Percentiles rank a stretch among this genome's conserved stretches.
Conservation (phyloP, 2,329 filamentous ascomycete species). For the Talaromyces sp. region DNA sequence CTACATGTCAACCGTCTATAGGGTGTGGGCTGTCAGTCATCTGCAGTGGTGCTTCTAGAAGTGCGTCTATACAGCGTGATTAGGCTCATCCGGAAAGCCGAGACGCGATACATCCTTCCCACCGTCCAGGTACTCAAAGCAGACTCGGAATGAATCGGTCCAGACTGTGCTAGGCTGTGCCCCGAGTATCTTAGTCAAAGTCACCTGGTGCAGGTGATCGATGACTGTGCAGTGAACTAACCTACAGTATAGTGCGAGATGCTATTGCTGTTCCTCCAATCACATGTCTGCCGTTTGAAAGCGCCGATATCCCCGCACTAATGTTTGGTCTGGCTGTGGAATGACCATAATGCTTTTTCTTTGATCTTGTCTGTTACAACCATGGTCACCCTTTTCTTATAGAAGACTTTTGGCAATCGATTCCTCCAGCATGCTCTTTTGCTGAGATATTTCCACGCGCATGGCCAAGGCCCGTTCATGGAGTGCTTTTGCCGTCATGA, state of each 20-base stretch:
- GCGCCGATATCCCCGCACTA: constrained; percentile 9
- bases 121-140: not conserved
- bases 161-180: not conserved
- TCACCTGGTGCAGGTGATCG: constrained; percentile 1
- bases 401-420: not conserved
- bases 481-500: not conserved
- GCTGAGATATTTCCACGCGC: not conserved
- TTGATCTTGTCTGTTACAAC: not conserved
- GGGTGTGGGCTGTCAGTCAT: not conserved
- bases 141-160: constrained; percentile 5
- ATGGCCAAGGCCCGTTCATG: constrained; percentile 8
- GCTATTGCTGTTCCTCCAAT: constrained; percentile 9
- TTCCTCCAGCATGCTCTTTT: constrained; percentile 5
- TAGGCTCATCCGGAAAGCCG: constrained; percentile 4
- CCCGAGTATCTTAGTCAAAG: not conserved
- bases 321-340: not conserved
- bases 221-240: not conserved
- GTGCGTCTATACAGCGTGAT: not conserved
- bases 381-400: not conserved
- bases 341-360: not conserved
- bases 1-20: not conserved
- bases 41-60: constrained; percentile 9
- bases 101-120: not conserved
- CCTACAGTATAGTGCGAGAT: constrained; percentile 1
- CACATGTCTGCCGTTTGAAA: constrained; percentile 5